These are phyloP conservation scores for Candida tammaniensis DNA, from an alignment of 805 yeast genomes.

Conservation along the genomic window DNA sequence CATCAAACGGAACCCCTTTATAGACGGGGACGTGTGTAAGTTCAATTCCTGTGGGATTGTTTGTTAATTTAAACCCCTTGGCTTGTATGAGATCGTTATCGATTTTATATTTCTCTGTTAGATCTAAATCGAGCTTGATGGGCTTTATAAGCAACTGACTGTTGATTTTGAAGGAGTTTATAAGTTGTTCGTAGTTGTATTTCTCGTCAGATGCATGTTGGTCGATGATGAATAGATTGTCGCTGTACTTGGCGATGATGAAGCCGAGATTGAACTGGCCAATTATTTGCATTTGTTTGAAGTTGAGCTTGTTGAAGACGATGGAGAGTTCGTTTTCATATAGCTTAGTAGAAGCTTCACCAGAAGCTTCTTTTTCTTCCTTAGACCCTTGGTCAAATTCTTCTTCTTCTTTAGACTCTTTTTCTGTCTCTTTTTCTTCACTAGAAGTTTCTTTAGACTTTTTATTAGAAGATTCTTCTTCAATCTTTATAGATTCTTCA, in stretches of 20 bases:
- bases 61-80: conserved; percentile 74
- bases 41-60: conserved; percentile 39
- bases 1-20: conserved; percentile 63
- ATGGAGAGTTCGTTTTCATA: too few relatives aligned
- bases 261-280: conserved; percentile 98
- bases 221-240: conserved; percentile 81
- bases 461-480: too few relatives aligned
- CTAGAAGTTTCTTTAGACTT: too few relatives aligned
- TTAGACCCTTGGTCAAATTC: too few relatives aligned
- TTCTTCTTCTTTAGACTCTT: neutral
- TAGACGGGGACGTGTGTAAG: conserved; percentile 71
- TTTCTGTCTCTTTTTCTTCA: neutral
- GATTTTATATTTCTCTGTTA: conserved; percentile 76
- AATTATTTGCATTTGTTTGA: conserved; percentile 67
- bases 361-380: too few relatives aligned
- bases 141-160: conserved; percentile 66
- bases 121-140: conserved; percentile 62
- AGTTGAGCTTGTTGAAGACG: conserved; percentile 67
- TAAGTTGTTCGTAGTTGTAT: conserved; percentile 71
- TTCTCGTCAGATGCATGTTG: conserved; percentile 99
- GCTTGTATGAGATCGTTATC: conserved; percentile 50
- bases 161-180: conserved; percentile 49
- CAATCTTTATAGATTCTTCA: too few relatives aligned
- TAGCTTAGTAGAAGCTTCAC: too few relatives aligned
- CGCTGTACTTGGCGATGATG: conserved; percentile 62